phyloP scores from a whole-genome alignment of 2,329 filamentous ascomycete genomes.

The Hortaea werneckii region DNA sequence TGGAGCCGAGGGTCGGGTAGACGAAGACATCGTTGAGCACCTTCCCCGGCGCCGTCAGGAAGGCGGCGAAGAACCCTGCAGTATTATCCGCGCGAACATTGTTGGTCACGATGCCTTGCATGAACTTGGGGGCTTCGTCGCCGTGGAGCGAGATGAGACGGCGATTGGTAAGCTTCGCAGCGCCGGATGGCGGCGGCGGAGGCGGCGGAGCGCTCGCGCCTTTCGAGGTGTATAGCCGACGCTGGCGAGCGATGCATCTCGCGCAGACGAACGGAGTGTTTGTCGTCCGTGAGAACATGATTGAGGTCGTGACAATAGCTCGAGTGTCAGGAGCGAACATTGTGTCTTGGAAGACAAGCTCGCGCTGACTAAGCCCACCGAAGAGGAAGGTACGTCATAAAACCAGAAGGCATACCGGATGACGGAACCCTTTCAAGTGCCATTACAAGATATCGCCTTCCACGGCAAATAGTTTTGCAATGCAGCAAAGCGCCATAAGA shows the following conservation, averaged over 20 bases:
- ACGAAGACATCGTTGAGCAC: constrained; percentile 85
- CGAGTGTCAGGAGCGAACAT: no score
- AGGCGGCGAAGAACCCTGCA: constrained; percentile 65
- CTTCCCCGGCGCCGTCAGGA: constrained; percentile 72
- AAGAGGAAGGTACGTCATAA: no score
- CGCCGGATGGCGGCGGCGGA: constrained; percentile 42
- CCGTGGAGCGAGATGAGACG: constrained; percentile 71
- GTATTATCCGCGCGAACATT: constrained; percentile 43
- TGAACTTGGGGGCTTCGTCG: constrained; percentile 67
- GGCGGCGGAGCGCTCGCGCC: constrained; percentile 18
- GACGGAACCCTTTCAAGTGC: no score
- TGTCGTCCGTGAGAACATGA: constrained; percentile 7
- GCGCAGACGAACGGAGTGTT: constrained; percentile 13
- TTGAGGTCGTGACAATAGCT: neutral
- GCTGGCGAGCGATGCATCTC: constrained; percentile 11
- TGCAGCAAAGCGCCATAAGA: no score
- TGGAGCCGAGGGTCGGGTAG: constrained; percentile 49
- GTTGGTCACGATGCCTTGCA: constrained; percentile 79
- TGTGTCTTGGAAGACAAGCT: no score
- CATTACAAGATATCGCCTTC: no score
- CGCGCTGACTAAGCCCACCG: no score
- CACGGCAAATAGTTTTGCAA: no score
- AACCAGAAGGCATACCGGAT: no score
- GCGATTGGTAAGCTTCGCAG: constrained; percentile 56
- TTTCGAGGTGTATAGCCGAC: constrained; percentile 7